Evolutionary conservation across 257 asterid genomes (phyloP).

Genomic region (Nyctanthes arbortristis): DNA sequence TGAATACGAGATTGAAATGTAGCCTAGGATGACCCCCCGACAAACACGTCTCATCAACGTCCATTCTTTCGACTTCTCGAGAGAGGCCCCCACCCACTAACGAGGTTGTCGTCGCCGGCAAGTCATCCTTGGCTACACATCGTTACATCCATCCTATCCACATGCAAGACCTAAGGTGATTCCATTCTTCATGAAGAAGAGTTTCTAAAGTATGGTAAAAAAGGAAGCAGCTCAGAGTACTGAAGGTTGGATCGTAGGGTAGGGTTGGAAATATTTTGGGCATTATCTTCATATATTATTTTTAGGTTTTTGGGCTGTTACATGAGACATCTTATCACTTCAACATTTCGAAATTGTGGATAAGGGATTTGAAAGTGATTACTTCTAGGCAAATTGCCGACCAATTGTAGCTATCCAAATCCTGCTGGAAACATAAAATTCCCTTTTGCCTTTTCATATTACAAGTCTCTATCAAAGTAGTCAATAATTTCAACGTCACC

Average conservation of each 20-base stretch:
- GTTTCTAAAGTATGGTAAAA: not conserved
- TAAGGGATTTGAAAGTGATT: slow-evolving; percentile 35
- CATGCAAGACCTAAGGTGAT: slow-evolving; percentile 46
- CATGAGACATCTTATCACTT: slow-evolving; percentile 36
- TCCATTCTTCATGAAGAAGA: not conserved
- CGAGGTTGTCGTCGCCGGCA: slow-evolving; percentile 47
- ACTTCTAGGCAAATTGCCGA: slow-evolving; percentile 32
- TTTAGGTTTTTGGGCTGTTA: slow-evolving; percentile 22
- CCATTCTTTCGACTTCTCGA: too few species aligned
- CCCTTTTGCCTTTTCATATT: not conserved
- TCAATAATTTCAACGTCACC: too few species aligned
- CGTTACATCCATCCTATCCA: slow-evolving; percentile 30
- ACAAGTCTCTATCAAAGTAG: too few species aligned
- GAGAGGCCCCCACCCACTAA: too few species aligned
- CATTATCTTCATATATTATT: slow-evolving; percentile 17
- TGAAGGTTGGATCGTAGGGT: not conserved
- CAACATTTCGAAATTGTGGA: slow-evolving; percentile 20
- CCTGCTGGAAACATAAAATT: not conserved
- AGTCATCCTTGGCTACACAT: slow-evolving; percentile 65
- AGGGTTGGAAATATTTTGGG: slow-evolving; percentile 28
- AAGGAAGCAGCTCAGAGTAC: not conserved
- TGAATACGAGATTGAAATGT: slow-evolving; percentile 39
- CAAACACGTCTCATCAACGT: too few species aligned
- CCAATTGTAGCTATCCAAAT: slow-evolving; percentile 29
- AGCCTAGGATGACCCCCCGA: slow-evolving; percentile 50